phyloP scores from a whole-genome alignment of 2,329 filamentous ascomycete species.

The Apiospora rasikravindrae region DNA sequence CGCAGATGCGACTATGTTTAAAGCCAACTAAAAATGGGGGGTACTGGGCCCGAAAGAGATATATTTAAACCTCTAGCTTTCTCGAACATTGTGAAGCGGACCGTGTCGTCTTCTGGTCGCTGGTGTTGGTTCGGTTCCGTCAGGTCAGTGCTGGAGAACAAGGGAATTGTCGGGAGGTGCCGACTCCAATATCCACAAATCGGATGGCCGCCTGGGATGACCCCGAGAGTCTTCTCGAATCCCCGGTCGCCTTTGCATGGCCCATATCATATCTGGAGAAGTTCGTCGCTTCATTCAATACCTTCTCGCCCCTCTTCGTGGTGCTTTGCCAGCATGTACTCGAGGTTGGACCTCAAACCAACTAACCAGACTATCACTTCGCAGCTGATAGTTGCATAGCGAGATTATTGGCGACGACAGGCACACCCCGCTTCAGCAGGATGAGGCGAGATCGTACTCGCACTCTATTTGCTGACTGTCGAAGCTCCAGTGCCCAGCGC shows the following conservation, averaged over 20 bases:
- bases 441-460: background rate
- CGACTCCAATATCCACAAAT: slow-evolving; percentile 1
- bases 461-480: background rate
- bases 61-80: slow-evolving; percentile 7
- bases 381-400: background rate
- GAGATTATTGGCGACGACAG: background rate
- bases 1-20: background rate
- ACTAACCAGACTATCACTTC: background rate
- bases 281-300: no score
- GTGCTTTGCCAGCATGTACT: background rate
- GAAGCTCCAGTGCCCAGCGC: background rate
- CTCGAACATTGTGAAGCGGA: background rate
- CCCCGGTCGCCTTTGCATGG: background rate
- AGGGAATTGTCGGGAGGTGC: background rate
- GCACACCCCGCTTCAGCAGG: background rate
- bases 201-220: background rate
- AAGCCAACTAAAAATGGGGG: slow-evolving; percentile 8
- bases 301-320: no score
- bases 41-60: slow-evolving; percentile 5
- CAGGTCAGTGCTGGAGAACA: background rate
- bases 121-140: background rate
- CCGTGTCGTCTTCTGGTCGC: background rate
- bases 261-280: background rate
- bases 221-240: background rate
- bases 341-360: background rate